A percentile compares a stretch with the other conserved stretches of the same genome.
Evolutionary conservation across 768 basidiomycete genomes (phyloP).

Genomic region (Coprinopsis marcescibilis): DNA sequence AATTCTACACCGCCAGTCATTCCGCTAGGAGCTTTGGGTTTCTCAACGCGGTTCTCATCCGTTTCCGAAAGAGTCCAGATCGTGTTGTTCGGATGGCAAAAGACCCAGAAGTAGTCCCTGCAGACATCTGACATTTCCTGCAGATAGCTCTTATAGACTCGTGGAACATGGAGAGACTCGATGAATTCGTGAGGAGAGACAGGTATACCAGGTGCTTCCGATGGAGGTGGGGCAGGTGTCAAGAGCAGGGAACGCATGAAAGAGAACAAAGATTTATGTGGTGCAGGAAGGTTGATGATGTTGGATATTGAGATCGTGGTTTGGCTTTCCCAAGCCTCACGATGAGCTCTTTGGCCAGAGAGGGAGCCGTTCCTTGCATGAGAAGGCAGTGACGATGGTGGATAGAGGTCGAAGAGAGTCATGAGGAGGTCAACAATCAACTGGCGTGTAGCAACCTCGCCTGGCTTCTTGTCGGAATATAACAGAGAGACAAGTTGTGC

Average conservation of each 20-base stretch:
- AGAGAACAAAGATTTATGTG: slow-evolving; percentile 68
- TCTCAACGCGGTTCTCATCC: slow-evolving; percentile 81
- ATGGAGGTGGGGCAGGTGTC: slow-evolving; percentile 34
- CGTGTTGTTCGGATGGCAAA: slow-evolving; percentile 91
- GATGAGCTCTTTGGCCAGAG: slow-evolving; percentile 27
- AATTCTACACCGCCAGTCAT: slow-evolving; percentile 99
- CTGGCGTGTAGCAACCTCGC: slow-evolving; percentile 85
- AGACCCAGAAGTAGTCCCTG: slow-evolving; percentile 94
- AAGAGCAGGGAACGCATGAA: slow-evolving; percentile 73
- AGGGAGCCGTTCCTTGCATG: slow-evolving; percentile 21
- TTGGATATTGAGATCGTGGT: slow-evolving; percentile 33
- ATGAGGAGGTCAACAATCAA: slow-evolving; percentile 84
- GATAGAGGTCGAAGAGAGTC: slow-evolving; percentile 88
- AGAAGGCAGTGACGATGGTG: slow-evolving; percentile 59
- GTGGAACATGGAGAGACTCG: slow-evolving; percentile 34
- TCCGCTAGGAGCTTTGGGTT: slow-evolving; percentile 89
- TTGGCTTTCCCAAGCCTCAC: slow-evolving; percentile 57
- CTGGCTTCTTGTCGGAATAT: slow-evolving; percentile 98
- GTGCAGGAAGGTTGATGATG: slow-evolving; percentile 61
- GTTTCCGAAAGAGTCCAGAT: slow-evolving; percentile 85
- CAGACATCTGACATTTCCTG: slow-evolving; percentile 73
- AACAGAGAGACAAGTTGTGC: slow-evolving; percentile 75
- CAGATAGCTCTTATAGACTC: slow-evolving; percentile 33
- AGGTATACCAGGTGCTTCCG: slow-evolving; percentile 28
- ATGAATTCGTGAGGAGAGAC: slow-evolving; percentile 71